These are phyloP conservation scores for Venturia aucupariae DNA, from an alignment of 2,329 filamentous ascomycete genomes.

Conservation along the genomic window DNA sequence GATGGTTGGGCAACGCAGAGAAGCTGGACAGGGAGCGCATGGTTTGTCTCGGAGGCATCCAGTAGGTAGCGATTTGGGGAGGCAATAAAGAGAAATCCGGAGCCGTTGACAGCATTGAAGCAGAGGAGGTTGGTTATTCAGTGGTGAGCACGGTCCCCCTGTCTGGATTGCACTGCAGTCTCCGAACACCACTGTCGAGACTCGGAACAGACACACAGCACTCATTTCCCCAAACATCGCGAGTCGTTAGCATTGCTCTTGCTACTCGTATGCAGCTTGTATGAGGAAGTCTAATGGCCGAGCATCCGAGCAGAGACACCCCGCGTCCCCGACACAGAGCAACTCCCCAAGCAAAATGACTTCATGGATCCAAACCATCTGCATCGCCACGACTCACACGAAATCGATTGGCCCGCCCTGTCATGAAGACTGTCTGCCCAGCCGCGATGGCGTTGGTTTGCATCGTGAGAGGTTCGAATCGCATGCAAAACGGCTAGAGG, in stretches of 20 bases:
- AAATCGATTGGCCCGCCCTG: not conserved
- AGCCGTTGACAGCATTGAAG: not conserved
- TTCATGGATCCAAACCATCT: not conserved
- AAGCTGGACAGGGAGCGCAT: no score
- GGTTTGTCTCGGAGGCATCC: no score
- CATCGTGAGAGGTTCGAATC: not conserved
- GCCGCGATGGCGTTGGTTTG: not conserved
- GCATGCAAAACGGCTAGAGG: not conserved
- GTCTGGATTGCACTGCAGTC: not conserved
- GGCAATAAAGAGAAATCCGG: no score
- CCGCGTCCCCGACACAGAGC: not conserved
- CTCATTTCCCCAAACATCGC: no score
- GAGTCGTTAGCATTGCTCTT: not conserved
- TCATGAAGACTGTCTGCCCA: not conserved
- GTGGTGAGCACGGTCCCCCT: not conserved
- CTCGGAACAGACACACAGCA: not conserved
- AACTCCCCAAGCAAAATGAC: not conserved
- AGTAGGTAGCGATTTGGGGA: no score
- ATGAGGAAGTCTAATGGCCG: not conserved
- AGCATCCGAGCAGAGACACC: not conserved
- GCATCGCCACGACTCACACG: not conserved
- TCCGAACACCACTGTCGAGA: not conserved
- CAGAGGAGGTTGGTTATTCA: no score
- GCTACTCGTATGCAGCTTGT: no score
- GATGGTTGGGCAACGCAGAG: no score